These are phyloP conservation scores for Thymus mandschuricus DNA, from an alignment of 257 asterid genomes.

Conservation along the genomic window DNA sequence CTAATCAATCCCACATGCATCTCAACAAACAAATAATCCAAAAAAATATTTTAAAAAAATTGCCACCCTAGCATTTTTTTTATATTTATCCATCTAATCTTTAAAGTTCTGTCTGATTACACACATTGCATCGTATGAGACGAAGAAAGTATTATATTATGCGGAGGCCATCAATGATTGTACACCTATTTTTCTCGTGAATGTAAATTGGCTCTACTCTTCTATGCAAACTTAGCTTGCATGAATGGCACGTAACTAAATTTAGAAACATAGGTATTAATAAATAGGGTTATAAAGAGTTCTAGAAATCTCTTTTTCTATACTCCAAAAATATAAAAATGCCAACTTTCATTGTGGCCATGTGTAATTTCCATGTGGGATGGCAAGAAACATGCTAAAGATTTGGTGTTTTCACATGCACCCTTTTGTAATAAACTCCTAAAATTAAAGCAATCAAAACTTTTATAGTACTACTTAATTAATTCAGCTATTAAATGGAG, in stretches of 20 bases:
- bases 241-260: not conserved
- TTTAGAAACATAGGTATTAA: not conserved
- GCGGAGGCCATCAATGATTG: too few relatives aligned
- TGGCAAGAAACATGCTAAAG: constrained; percentile 35
- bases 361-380: constrained; percentile 35
- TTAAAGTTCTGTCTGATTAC: too few relatives aligned
- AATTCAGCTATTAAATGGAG: too few relatives aligned
- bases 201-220: too few relatives aligned
- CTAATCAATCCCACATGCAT: constrained; percentile 16
- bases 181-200: too few relatives aligned
- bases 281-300: too few relatives aligned
- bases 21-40: not conserved
- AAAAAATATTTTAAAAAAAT: too few relatives aligned
- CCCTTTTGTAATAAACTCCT: constrained; percentile 10
- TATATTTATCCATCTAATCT: too few relatives aligned
- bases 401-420: constrained; percentile 37
- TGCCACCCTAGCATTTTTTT: too few relatives aligned
- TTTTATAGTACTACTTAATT: constrained; percentile 4
- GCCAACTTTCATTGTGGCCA: constrained; percentile 6
- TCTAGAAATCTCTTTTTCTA: not conserved
- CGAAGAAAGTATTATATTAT: too few relatives aligned
- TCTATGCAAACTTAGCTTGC: too few relatives aligned
- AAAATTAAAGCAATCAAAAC: constrained; percentile 1
- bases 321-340: not conserved
- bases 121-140: too few relatives aligned